phyloP scores from a whole-genome alignment of 1,139 yeast genomes.

The Blastobotrys ciferrii region DNA sequence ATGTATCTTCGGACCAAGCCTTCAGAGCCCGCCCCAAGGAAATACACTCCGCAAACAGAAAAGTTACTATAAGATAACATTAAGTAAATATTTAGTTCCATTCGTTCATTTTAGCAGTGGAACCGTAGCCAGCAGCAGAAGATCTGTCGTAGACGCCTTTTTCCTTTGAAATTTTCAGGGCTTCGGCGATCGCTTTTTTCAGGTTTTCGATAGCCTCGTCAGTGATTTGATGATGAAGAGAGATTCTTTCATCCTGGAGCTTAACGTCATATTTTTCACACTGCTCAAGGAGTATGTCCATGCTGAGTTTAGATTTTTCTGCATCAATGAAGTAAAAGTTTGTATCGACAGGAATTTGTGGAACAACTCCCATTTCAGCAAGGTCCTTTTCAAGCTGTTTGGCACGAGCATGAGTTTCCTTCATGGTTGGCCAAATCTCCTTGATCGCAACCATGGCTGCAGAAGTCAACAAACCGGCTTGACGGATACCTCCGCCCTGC shows the following conservation, averaged over 20 bases:
- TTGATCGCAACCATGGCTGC: slow-evolving; percentile 79
- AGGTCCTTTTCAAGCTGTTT: slow-evolving; percentile 61
- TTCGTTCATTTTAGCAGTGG: slow-evolving; percentile 12
- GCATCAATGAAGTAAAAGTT: slow-evolving; percentile 79
- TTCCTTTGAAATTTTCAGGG: slow-evolving; percentile 12
- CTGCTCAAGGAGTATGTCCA: slow-evolving; percentile 50
- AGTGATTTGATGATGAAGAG: slow-evolving; percentile 78
- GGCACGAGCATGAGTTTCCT: slow-evolving; percentile 64
- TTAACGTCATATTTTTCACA: slow-evolving; percentile 62
- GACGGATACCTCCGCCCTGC: slow-evolving; percentile 91
- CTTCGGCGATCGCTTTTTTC: slow-evolving; percentile 35
- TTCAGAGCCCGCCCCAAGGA: too few relatives aligned
- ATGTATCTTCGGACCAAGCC: too few relatives aligned
- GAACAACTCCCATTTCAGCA: slow-evolving; percentile 51
- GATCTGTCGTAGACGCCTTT: not conserved
- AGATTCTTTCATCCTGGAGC: slow-evolving; percentile 66
- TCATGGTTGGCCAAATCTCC: slow-evolving; percentile 59
- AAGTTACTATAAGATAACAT: too few relatives aligned
- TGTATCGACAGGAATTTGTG: slow-evolving; percentile 76
- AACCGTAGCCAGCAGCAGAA: slow-evolving; percentile 9
- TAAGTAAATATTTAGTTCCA: not conserved
- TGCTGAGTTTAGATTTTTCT: slow-evolving; percentile 56
- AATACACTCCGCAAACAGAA: too few relatives aligned
- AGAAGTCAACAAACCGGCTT: slow-evolving; percentile 72
- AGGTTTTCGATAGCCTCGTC: slow-evolving; percentile 61